Evolutionary conservation across 2,329 filamentous ascomycete genomes (phyloP), one percentile per base, ranked within the genome.

Genomic region (Sclerotinia subarctica): DNA sequence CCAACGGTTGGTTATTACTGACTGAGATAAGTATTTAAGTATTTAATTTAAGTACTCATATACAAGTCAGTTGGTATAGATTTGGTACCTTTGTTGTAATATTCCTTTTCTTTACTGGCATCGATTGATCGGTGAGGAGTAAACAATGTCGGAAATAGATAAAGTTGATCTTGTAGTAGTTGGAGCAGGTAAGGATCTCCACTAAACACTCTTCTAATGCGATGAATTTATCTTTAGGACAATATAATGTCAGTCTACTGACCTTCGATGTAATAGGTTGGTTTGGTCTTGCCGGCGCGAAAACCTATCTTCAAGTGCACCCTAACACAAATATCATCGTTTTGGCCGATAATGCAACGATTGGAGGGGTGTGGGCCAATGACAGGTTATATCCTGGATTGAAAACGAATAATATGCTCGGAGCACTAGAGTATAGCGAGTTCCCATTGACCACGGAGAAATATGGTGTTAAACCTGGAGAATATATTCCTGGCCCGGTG

Each of bases 381-480:
- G 81, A 89, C 49, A 84, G 90, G 1, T 78, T 92, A 0, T 90
- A 93, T 76, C 85, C 87, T 0, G 87, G 86, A 1, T 82, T 94
- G 60, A 90, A 88, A 73, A 88, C 86, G 65, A 94, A 94, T 78
- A 93, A 93, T 74, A 84, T 92, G 76, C 77, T 89, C 15, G 90
- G 90, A 3, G 90, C 86, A 0, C 92, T 89, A 72, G 89, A 94
- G 76, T 93, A 86, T 73, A 86, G 87, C 0, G 91, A 92, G 73
- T 92, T 91, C 69, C 89, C 90, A 24, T 90, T 94, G 87, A 81
- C 83, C 68, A 77, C 80, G 10, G 82, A 82, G 26, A 81, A 78
- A 0, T 88, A 85, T 72, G 80, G 80, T 1, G 77, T 86, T 51
- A 80, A 77, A 57, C 64, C 70, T 8, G 85, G 84, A 21, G 76